Conservation (phyloP, 208 protist genomes). For the Acanthamoeba polyphaga region DNA sequence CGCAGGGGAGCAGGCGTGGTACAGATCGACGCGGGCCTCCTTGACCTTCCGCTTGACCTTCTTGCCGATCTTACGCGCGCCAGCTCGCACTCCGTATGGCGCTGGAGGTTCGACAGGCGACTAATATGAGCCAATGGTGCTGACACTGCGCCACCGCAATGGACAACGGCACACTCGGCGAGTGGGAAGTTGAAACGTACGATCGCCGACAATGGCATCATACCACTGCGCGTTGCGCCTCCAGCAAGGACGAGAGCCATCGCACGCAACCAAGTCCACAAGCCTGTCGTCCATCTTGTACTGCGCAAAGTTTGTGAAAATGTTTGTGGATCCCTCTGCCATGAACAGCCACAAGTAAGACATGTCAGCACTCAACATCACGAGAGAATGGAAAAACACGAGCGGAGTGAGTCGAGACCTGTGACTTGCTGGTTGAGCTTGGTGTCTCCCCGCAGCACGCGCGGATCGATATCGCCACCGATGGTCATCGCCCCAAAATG, state of each 20-base stretch:
- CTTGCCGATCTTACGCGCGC: constrained; percentile 80
- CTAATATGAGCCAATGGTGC: not conserved
- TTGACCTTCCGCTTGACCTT: constrained; percentile 80
- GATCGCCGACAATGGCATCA: constrained; percentile 95
- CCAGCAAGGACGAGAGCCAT: constrained; percentile 89
- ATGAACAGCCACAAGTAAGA: not conserved
- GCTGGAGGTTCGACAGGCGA: constrained; percentile 16
- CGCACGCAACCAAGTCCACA: constrained; percentile 91
- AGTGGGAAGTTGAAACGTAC: constrained; percentile 86
- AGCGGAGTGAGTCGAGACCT: not conserved
- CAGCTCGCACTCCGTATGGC: constrained; percentile 87
- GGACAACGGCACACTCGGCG: constrained; percentile 44
- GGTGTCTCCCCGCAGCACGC: constrained; percentile 89
- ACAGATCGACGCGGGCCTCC: constrained; percentile 47
- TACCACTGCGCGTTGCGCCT: constrained; percentile 87
- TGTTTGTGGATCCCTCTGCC: constrained; percentile 84
- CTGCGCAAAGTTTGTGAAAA: constrained; percentile 93
- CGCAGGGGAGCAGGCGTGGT: not conserved
- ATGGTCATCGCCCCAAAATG: constrained; percentile 93
- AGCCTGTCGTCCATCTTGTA: constrained; percentile 88
- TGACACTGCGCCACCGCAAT: not conserved
- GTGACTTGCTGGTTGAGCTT: constrained; percentile 26
- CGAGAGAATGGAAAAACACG: constrained; percentile 14
- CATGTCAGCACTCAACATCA: not conserved
- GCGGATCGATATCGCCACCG: constrained; percentile 94